These are phyloP conservation scores for Bruguiera gymnorhiza DNA, from an alignment of 345 rosid species.

Conservation along the genomic window DNA sequence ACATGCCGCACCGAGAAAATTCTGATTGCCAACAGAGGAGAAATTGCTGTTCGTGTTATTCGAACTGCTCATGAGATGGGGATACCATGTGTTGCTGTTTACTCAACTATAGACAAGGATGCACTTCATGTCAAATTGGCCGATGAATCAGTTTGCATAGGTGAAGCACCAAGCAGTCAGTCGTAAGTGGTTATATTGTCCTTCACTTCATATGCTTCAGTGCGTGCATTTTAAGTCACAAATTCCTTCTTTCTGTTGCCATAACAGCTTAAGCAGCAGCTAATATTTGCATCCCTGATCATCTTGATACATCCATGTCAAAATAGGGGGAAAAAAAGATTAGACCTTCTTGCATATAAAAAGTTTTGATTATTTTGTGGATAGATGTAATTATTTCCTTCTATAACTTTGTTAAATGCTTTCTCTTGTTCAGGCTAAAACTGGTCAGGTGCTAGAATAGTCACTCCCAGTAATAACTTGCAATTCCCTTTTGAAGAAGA, in stretches of 20 bases:
- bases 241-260: neutral
- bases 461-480: neutral
- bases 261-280: neutral
- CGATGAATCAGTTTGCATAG: conserved; percentile 93
- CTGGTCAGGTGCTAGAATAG: neutral
- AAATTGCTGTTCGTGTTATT: conserved; percentile 92
- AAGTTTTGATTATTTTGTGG: no score
- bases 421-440: neutral
- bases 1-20: conserved; percentile 73
- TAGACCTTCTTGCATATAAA: no score
- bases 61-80: conserved; percentile 97
- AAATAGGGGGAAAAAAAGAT: neutral
- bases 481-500: neutral
- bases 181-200: conserved; percentile 54
- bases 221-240: neutral
- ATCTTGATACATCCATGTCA: no score
- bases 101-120: conserved; percentile 92
- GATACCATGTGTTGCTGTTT: conserved; percentile 96
- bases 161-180: conserved; percentile 98
- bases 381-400: neutral
- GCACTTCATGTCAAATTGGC: conserved; percentile 96
- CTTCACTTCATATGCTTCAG: neutral
- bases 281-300: no score
- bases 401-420: neutral
- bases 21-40: conserved; percentile 92